Percentiles rank a stretch among this genome's conserved stretches.
Evolutionary conservation across 495 filamentous ascomycete species (phyloP).

Genomic region (Neurospora africana): DNA sequence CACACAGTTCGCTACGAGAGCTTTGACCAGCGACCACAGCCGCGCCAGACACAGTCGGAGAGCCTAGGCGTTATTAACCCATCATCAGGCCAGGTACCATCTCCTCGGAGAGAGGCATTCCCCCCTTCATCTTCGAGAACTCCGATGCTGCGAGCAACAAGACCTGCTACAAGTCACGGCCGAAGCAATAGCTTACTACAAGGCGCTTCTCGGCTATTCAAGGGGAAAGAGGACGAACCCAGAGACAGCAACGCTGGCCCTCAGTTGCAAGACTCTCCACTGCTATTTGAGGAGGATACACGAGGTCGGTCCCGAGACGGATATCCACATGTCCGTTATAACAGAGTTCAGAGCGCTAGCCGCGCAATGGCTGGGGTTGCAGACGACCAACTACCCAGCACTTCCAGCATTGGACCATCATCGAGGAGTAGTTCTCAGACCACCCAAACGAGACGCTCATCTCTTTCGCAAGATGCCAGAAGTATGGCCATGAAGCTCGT

Average conservation of each 20-base stretch:
- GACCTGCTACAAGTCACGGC: constrained; percentile 8
- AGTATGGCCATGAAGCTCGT: constrained; percentile 20
- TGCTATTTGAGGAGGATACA: background rate
- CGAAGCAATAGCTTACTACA: constrained; percentile 17
- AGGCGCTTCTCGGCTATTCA: constrained; percentile 14
- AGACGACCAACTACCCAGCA: constrained; percentile 15
- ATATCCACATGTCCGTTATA: constrained; percentile 14
- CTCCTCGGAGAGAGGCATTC: constrained; percentile 12
- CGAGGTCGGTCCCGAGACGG: constrained; percentile 3
- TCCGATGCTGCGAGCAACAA: constrained; percentile 18
- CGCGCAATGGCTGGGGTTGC: constrained; percentile 14
- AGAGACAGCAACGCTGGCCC: background rate
- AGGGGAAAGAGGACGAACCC: constrained; percentile 6
- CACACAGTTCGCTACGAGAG: background rate
- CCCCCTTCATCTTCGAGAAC: constrained; percentile 27
- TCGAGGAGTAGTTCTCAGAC: constrained; percentile 13
- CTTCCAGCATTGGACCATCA: constrained; percentile 7
- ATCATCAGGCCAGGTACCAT: background rate
- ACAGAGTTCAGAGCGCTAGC: constrained; percentile 19
- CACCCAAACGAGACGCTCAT: constrained; percentile 14
- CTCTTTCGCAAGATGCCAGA: constrained; percentile 19
- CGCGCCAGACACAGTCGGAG: constrained; percentile 5
- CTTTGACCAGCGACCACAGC: background rate
- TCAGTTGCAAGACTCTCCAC: background rate
- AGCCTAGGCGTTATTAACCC: background rate